These are phyloP conservation scores for Plasmodium billcollinsi DNA, from an alignment of 169 alveolate genomes.

Conservation along the genomic window DNA sequence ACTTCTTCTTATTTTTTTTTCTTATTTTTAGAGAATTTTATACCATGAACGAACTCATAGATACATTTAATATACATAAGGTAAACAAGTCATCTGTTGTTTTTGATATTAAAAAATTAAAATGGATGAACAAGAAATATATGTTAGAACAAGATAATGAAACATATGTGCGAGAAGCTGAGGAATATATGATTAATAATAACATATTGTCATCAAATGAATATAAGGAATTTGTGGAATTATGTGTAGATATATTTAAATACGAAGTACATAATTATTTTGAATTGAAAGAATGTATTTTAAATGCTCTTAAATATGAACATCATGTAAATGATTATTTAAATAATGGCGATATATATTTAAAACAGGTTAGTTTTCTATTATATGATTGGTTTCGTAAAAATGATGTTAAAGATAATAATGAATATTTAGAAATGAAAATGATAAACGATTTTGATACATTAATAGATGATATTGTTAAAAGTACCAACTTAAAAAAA, in stretches of 20 bases:
- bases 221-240: conserved; percentile 26
- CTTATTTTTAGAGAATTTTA: conserved; percentile 41
- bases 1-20: background rate
- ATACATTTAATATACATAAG: conserved; percentile 19
- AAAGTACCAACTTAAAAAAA: conserved; percentile 27
- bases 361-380: conserved; percentile 12
- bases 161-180: conserved; percentile 35
- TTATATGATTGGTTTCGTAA: conserved; percentile 41
- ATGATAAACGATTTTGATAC: conserved; percentile 19
- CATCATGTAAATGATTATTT: conserved; percentile 13
- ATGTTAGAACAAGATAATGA: conserved; percentile 40
- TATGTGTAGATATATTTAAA: conserved; percentile 53
- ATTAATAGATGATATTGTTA: conserved; percentile 18
- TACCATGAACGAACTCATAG: conserved; percentile 53
- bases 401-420: conserved; percentile 7
- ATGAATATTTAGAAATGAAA: conserved; percentile 1
- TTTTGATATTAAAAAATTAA: conserved; percentile 63
- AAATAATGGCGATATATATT: conserved; percentile 8
- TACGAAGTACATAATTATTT: conserved; percentile 59
- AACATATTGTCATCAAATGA: conserved; percentile 6
- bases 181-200: conserved; percentile 33
- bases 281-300: conserved; percentile 31
- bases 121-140: conserved; percentile 73
- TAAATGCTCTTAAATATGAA: conserved; percentile 37
- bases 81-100: conserved; percentile 61